phyloP scores from a whole-genome alignment of 169 alveolate genomes.

The Cryptosporidium tyzzeri region DNA sequence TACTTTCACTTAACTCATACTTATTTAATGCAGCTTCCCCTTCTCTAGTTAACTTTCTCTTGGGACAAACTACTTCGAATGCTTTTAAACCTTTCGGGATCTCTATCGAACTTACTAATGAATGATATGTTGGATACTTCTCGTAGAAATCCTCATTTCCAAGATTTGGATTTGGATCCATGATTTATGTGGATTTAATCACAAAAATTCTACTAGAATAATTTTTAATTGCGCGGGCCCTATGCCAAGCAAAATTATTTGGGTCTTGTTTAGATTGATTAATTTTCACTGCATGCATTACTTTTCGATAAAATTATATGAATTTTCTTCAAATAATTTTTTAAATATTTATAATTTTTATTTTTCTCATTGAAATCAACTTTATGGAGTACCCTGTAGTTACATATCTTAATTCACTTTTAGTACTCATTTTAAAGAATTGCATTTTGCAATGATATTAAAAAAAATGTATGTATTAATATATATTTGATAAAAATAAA shows the following conservation, averaged over 20 bases:
- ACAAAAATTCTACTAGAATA: not conserved
- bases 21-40: not conserved
- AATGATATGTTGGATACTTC: constrained; percentile 37
- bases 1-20: constrained; percentile 12
- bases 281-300: not conserved
- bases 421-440: not conserved
- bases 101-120: constrained; percentile 18
- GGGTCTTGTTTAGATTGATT: not conserved
- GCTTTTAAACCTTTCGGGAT: constrained; percentile 46
- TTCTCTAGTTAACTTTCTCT: constrained; percentile 22
- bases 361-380: not conserved
- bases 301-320: too few species aligned
- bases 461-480: too few species aligned
- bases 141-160: constrained; percentile 33
- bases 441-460: too few species aligned
- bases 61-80: constrained; percentile 66
- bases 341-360: too few species aligned
- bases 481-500: not conserved
- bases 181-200: not conserved
- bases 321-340: too few species aligned
- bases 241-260: not conserved
- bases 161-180: constrained; percentile 43
- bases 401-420: not conserved
- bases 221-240: not conserved
- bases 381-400: not conserved